A percentile compares a stretch with the other conserved stretches of the same genome.
These are phyloP conservation scores for Ochromonadaceae sp. DNA, from an alignment of 352 stramenopile genomes.

Conservation along the genomic window DNA sequence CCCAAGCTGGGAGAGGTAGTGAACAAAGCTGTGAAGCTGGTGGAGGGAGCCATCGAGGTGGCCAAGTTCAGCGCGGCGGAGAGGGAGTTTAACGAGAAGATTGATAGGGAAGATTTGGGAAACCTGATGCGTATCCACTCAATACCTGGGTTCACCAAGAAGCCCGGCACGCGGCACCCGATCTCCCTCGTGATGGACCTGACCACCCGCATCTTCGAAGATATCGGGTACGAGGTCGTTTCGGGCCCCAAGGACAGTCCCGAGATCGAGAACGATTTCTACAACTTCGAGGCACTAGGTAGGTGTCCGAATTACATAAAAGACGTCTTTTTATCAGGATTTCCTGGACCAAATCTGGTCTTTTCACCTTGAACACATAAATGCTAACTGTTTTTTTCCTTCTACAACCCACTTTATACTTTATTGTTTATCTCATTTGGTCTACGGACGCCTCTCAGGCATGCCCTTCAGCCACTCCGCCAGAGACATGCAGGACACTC, in stretches of 20 bases:
- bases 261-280: slow-evolving; percentile 30
- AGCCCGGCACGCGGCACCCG: slow-evolving; percentile 22
- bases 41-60: slow-evolving; percentile 15
- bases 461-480: too few relatives aligned
- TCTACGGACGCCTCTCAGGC: too few relatives aligned
- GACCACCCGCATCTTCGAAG: slow-evolving; percentile 22
- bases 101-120: slow-evolving; percentile 9
- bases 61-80: slow-evolving; percentile 11
- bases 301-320: too few relatives aligned
- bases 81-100: slow-evolving; percentile 9
- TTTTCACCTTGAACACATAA: too few relatives aligned
- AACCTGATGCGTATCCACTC: not conserved
- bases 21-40: slow-evolving; percentile 20
- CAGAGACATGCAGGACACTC: slow-evolving; percentile 42
- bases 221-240: slow-evolving; percentile 24
- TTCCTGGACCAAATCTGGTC: too few relatives aligned
- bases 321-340: too few relatives aligned
- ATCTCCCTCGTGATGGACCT: slow-evolving; percentile 24
- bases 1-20: slow-evolving; percentile 25
- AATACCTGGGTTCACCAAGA: not conserved
- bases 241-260: slow-evolving; percentile 21
- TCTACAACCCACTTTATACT: too few relatives aligned
- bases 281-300: slow-evolving; percentile 27
- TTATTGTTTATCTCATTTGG: too few relatives aligned
- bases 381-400: too few relatives aligned